Conservation (phyloP, 2,329 filamentous ascomycete species). For the Cercospora citrullina region DNA sequence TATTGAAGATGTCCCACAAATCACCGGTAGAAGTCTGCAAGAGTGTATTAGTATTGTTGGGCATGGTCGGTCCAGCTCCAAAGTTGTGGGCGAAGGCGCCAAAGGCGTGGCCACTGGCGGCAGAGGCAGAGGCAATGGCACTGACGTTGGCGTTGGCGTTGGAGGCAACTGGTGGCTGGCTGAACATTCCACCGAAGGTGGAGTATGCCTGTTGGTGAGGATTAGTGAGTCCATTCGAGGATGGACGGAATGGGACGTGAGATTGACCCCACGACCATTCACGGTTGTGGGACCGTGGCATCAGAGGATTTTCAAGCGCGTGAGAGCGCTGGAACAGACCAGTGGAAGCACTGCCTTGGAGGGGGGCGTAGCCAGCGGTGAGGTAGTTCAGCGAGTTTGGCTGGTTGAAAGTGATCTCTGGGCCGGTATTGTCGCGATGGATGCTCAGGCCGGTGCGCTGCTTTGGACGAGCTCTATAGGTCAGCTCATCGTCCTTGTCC, state of each 20-base stretch:
- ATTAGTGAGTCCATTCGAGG: conserved; percentile 13
- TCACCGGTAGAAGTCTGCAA: conserved; percentile 15
- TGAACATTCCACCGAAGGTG: conserved; percentile 16
- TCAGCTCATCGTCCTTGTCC: conserved; percentile 37
- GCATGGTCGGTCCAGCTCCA: not conserved
- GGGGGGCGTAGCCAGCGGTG: conserved; percentile 21
- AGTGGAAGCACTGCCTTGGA: not conserved
- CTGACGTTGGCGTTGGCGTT: not conserved
- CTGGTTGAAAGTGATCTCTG: conserved; percentile 38
- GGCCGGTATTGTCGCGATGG: conserved; percentile 43
- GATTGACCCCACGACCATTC: conserved; percentile 24
- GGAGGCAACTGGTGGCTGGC: conserved; percentile 10
- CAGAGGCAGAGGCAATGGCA: conserved; percentile 1
- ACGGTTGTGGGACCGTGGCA: conserved; percentile 18
- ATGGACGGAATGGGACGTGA: conserved; percentile 20
- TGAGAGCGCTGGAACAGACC: conserved; percentile 3
- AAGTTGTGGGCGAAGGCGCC: conserved; percentile 9
- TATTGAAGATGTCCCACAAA: conserved; percentile 22
- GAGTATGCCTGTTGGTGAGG: conserved; percentile 6
- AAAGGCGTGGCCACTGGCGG: conserved; percentile 4
- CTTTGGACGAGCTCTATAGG: conserved; percentile 33
- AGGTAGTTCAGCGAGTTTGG: conserved; percentile 26
- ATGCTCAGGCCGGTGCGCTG: conserved; percentile 45
- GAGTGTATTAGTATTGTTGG: conserved; percentile 8
- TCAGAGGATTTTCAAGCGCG: conserved; percentile 9